Base-by-base conservation (phyloP, 2,329 filamentous ascomycete species). In the Aspergillus candidus region DNA sequence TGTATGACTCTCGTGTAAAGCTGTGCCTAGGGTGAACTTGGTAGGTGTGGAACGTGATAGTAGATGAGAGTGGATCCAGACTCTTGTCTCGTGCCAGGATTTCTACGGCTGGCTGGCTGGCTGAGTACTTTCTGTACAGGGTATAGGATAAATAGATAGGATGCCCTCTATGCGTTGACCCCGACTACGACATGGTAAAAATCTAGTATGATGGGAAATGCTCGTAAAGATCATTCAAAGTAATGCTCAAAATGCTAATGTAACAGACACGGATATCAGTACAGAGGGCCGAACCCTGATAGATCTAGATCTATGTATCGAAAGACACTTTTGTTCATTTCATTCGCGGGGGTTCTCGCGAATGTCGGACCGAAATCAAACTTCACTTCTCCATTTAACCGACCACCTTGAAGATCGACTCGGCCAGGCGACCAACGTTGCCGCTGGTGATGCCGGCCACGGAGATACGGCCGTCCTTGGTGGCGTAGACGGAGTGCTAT, bases 401-500 rank as follows among this genome's bases (percentile, higher is more conserved):
- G 32, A 71, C 73, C 40, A 74, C 66, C 61, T 74, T 74, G 69
- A 66, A 72, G 61, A 75, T 74, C 45, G 68, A 61, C 61, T 75
- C 69, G 30, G 72, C 72, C 35, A 75, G 68, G 51, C 72, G 67
- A 62, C 71, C 66, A 52, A 74, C 72, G 51, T 75, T 75, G 61
- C 59, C 68, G 32, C 65, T 58, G 48, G 72, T 75, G 61, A 75
- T 75, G 52, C 72, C 72, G 43, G 69, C 68, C 32, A 72, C 70
- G 30, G 72, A 72, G 53, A 77, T 72, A 59, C 75, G 70, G 46
- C 75, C 75, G 54, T 75, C 73, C 77, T 88, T 93, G 71, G 93
- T 97, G 55, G 90, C 91, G 68, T 98, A 98, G 60, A 98, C 91
- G 49, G 88, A 95, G 79, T 93, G 88, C 77, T 80, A 35, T 22